Evolutionary conservation across 2,329 filamentous ascomycete genomes (phyloP).

Genomic region (Exophiala aquamarina): DNA sequence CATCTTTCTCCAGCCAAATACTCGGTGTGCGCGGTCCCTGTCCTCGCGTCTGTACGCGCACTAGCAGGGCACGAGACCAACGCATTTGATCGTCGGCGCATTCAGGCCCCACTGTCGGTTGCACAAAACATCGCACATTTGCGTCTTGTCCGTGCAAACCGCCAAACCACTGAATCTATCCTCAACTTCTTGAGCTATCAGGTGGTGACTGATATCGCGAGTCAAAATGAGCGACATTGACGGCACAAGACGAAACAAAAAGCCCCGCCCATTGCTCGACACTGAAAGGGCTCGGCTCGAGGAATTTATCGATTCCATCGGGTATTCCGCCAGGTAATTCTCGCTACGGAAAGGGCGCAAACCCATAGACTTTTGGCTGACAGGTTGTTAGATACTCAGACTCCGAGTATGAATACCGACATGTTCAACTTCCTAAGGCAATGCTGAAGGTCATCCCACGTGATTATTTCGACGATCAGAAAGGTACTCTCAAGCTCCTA

Average conservation of each 20-base stretch:
- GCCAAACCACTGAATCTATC: not conserved
- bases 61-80: too few species aligned
- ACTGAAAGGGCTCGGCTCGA: conserved; percentile 79
- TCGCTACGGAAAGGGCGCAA: not conserved
- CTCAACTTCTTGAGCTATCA: not conserved
- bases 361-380: conserved; percentile 5
- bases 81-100: too few species aligned
- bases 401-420: conserved; percentile 90
- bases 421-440: conserved; percentile 94
- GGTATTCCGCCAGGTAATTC: conserved; percentile 86
- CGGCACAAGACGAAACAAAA: conserved; percentile 79
- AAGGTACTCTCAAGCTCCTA: conserved; percentile 90
- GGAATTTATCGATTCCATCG: conserved; percentile 89
- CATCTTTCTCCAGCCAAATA: too few species aligned
- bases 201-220: not conserved
- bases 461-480: conserved; percentile 84
- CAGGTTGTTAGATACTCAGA: conserved; percentile 74
- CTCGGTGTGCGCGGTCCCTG: too few species aligned
- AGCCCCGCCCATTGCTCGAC: conserved; percentile 76
- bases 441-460: conserved; percentile 97
- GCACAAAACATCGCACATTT: too few species aligned
- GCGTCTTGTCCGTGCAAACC: too few species aligned
- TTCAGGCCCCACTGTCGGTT: not conserved
- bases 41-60: too few species aligned
- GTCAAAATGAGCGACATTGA: conserved; percentile 61